Evolutionary conservation across 495 filamentous ascomycete species (phyloP).

Genomic region (Hypoxylon cercidicola): DNA sequence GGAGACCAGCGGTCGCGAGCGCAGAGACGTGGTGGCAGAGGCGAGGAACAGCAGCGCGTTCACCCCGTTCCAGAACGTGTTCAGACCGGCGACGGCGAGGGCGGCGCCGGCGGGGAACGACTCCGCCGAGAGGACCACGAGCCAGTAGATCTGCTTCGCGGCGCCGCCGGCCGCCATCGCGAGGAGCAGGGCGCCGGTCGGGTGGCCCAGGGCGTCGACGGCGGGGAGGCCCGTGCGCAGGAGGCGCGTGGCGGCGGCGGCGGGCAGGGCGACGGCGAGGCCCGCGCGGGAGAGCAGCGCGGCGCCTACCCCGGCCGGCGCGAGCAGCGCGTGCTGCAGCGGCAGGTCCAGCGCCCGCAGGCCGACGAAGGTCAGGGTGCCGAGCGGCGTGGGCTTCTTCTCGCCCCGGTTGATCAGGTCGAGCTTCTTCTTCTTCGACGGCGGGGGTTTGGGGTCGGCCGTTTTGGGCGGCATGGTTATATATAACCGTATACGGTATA

Average conservation of each 20-base stretch:
- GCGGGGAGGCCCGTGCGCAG: slow-evolving; percentile 32
- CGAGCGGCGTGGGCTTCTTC: slow-evolving; percentile 57
- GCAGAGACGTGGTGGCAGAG: slow-evolving; percentile 50
- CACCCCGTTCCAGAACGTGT: slow-evolving; percentile 58
- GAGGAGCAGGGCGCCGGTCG: slow-evolving; percentile 54
- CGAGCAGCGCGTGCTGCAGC: slow-evolving; percentile 65
- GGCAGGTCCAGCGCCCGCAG: slow-evolving; percentile 66
- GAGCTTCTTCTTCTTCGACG: slow-evolving; percentile 22
- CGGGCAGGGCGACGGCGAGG: slow-evolving; percentile 36
- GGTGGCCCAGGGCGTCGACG: slow-evolving; percentile 21
- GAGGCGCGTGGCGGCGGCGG: slow-evolving; percentile 44
- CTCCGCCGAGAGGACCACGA: slow-evolving; percentile 52
- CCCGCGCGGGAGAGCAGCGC: slow-evolving; percentile 36
- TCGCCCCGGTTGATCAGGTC: slow-evolving; percentile 50
- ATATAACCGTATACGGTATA: too few species aligned
- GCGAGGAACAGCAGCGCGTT: slow-evolving; percentile 60
- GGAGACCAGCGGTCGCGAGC: slow-evolving; percentile 29
- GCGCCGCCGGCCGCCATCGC: slow-evolving; percentile 59
- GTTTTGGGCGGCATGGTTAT: not conserved
- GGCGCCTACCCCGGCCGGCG: slow-evolving; percentile 32
- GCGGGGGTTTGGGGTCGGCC: slow-evolving; percentile 7
- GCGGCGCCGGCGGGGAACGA: slow-evolving; percentile 54
- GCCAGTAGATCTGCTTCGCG: slow-evolving; percentile 64
- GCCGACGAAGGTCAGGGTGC: slow-evolving; percentile 65
- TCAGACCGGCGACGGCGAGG: slow-evolving; percentile 50